These are phyloP conservation scores for Bipolaris cookei DNA, from an alignment of 2,329 filamentous ascomycete species.

Conservation along the genomic window DNA sequence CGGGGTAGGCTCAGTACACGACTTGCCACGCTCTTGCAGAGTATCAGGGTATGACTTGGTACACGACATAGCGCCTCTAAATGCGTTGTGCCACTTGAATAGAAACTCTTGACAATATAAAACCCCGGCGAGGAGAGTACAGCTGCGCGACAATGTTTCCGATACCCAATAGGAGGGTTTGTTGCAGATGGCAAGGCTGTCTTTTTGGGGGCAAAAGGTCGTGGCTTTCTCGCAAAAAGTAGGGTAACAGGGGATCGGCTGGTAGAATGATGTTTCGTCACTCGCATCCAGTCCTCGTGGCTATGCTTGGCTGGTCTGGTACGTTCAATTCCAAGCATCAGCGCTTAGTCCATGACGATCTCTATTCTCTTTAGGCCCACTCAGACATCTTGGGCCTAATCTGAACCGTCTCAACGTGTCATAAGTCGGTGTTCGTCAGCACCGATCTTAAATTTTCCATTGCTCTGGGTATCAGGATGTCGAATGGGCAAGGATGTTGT, in stretches of 20 bases:
- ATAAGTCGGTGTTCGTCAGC: constrained; percentile 30
- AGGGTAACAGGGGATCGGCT: not conserved
- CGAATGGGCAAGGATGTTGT: constrained; percentile 11
- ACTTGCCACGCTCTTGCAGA: not conserved
- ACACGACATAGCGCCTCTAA: not conserved
- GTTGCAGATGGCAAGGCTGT: not conserved
- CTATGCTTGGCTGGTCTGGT: constrained; percentile 10
- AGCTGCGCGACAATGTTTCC: constrained; percentile 3
- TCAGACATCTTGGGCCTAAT: constrained; percentile 17
- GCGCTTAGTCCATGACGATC: constrained; percentile 22
- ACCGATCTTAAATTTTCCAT: constrained; percentile 20
- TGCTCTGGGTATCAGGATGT: constrained; percentile 15
- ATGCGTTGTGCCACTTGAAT: not conserved
- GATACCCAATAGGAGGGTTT: not conserved
- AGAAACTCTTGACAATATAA: not conserved
- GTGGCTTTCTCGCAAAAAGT: not conserved
- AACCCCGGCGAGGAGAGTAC: not conserved
- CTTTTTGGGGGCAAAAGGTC: not conserved
- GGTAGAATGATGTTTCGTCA: constrained; percentile 1
- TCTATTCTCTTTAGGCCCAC: constrained; percentile 16
- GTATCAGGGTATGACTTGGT: not conserved
- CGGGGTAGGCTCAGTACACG: constrained; percentile 6
- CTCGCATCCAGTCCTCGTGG: not conserved
- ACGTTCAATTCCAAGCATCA: constrained; percentile 1
- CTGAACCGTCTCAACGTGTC: constrained; percentile 22